Evolutionary conservation across 2,329 filamentous ascomycete species (phyloP), one percentile per base, ranked within the genome.

Genomic region (Cercospora sp.): DNA sequence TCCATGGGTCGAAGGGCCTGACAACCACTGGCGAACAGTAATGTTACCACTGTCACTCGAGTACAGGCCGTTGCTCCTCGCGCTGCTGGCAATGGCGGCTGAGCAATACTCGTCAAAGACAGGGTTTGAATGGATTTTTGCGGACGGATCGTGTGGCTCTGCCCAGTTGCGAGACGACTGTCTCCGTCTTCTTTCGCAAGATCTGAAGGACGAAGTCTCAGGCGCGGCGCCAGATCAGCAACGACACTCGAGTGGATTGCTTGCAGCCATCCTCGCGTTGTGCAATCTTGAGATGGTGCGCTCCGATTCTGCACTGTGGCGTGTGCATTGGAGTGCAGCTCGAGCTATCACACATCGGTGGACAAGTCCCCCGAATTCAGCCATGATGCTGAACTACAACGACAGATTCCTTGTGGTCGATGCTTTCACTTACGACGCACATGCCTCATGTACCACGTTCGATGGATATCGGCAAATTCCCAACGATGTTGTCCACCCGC

Each of bases 211-310:
- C 7, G 65, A 67, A 26, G 58, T 67, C n/a, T 58, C 60, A 12
- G 51, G 33, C 18, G 55, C 33, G 26, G 20, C 42, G 5, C 30
- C 23, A 4, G 20, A 39, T 48, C 55, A 59, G 31, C 16, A 36
- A n/a, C 30, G 55, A 4, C 13, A 59, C 55, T 62, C 60, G 1
- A 62, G 42, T 31, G 65, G 60, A 4, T 51, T 63, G 31, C 60
- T 67, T 12, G 65, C 59, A 26, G 45, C 65, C 12, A 67, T 59
- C 30, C 36, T 67, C n/a, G 59, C 39, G 20, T 53, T 67, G n/a
- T 63, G 65, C 36, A 67, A 67, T 58, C n/a, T 67, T 10, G 65
- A 67, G 33, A 67, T 63, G 65, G 55, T 67, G 18, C 18, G 53
- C 13, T 67, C 60, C 5, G 65, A 67, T n/a, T 63, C 59, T 20